Percentiles rank a stretch among this genome's conserved stretches.
Conservation (phyloP, 495 filamentous ascomycete genomes). For the Podospora fimiseda region DNA sequence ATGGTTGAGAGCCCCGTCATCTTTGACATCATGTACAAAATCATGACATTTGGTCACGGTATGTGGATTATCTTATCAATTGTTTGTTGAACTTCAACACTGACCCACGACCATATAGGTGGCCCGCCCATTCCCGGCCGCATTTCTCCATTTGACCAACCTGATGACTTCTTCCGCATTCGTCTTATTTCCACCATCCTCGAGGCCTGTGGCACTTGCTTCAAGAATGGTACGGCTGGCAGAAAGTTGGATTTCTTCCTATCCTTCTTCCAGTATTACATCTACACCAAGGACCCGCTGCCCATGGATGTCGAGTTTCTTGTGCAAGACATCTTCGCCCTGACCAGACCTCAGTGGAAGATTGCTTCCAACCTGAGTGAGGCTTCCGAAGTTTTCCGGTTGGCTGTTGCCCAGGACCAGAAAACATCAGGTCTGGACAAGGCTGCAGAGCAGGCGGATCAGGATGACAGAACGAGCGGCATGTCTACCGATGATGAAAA, state of each 20-base stretch:
- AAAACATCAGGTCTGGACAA: constrained; percentile 68
- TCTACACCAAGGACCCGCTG: constrained; percentile 82
- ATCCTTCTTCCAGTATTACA: constrained; percentile 96
- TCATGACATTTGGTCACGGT: constrained; percentile 86
- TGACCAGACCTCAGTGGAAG: constrained; percentile 87
- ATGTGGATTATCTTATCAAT: constrained; percentile 23
- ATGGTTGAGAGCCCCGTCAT: constrained; percentile 95
- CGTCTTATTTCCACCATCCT: constrained; percentile 82
- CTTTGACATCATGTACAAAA: constrained; percentile 90
- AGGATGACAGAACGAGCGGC: constrained; percentile 61
- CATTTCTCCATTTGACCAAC: constrained; percentile 69
- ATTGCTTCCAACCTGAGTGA: constrained; percentile 73
- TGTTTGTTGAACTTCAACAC: constrained; percentile 5
- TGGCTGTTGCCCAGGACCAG: constrained; percentile 83
- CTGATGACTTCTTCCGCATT: constrained; percentile 94
- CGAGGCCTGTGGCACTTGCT: constrained; percentile 94
- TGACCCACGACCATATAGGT: constrained; percentile 38
- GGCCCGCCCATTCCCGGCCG: constrained; percentile 76
- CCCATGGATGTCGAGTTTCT: constrained; percentile 99
- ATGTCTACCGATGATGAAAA: constrained; percentile 62
- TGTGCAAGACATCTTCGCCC: constrained; percentile 81
- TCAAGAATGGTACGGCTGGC: constrained; percentile 84
- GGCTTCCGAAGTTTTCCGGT: constrained; percentile 74
- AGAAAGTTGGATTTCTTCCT: constrained; percentile 99
- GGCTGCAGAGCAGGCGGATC: constrained; percentile 41